These are phyloP conservation scores for Exsudoporus frostii DNA, from an alignment of 768 basidiomycete genomes.

Conservation along the genomic window DNA sequence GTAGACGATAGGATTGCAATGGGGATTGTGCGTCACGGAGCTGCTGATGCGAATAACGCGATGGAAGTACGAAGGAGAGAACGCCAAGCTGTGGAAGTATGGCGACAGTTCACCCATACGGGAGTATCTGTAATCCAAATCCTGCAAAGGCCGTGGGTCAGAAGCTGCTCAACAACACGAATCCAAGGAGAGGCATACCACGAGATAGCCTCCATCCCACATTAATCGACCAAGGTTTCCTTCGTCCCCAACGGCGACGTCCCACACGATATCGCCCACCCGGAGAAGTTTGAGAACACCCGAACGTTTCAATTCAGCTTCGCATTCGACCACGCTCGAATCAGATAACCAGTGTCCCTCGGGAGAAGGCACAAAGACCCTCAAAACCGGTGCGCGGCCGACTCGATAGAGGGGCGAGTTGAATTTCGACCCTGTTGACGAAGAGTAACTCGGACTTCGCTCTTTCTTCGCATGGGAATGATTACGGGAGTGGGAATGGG, in stretches of 20 bases:
- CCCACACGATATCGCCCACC: constrained; percentile 84
- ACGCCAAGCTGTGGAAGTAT: constrained; percentile 76
- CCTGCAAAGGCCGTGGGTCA: constrained; percentile 43
- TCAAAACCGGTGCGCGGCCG: constrained; percentile 70
- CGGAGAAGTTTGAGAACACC: constrained; percentile 55
- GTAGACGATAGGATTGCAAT: constrained; percentile 62
- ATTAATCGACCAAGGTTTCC: constrained; percentile 79
- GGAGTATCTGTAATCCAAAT: constrained; percentile 82
- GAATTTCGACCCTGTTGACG: constrained; percentile 37
- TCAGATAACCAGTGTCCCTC: constrained; percentile 88
- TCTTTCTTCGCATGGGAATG: constrained; percentile 39
- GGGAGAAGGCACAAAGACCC: constrained; percentile 82
- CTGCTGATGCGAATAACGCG: constrained; percentile 66
- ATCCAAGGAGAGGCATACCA: constrained; percentile 49
- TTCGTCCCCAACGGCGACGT: constrained; percentile 81
- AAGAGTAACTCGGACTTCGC: constrained; percentile 21
- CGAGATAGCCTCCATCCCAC: constrained; percentile 87
- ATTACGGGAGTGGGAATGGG: constrained; percentile 32
- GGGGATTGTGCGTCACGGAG: constrained; percentile 35
- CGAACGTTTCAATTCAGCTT: constrained; percentile 64
- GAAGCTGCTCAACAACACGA: neutral
- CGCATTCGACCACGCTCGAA: constrained; percentile 75
- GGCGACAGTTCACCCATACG: constrained; percentile 72
- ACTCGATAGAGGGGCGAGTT: constrained; percentile 68
- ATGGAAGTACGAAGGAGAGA: constrained; percentile 88